phyloP scores from a whole-genome alignment of 768 basidiomycete species.

The Harrya chromipes region DNA sequence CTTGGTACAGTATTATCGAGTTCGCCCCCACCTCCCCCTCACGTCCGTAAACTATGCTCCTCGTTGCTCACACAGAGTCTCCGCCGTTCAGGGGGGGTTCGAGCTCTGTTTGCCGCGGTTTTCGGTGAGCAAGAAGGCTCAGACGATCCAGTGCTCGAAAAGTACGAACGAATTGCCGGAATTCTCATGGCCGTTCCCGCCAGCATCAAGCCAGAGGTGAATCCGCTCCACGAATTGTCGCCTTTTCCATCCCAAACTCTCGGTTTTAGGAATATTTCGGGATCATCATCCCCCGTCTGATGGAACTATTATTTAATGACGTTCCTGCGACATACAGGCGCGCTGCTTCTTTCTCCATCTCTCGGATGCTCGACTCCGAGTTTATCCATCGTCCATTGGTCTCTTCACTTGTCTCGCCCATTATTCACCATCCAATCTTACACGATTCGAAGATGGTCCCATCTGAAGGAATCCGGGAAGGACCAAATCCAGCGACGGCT shows the following conservation, averaged over 20 bases:
- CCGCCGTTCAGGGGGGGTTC: constrained; percentile 65
- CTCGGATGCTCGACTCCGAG: constrained; percentile 53
- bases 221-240: neutral
- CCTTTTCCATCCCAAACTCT: constrained; percentile 1
- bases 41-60: constrained; percentile 57
- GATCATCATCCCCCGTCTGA: constrained; percentile 51
- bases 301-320: constrained; percentile 44
- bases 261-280: constrained; percentile 57
- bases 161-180: constrained; percentile 67
- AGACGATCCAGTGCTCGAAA: constrained; percentile 58
- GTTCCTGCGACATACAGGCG: constrained; percentile 44
- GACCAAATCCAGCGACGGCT: constrained; percentile 36
- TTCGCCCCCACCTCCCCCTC: constrained; percentile 37
- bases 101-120: constrained; percentile 64
- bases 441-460: constrained; percentile 1
- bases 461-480: neutral
- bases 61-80: constrained; percentile 70
- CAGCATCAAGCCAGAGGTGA: constrained; percentile 53
- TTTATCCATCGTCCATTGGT: constrained; percentile 17
- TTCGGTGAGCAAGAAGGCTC: constrained; percentile 58
- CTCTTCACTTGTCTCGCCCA: constrained; percentile 39
- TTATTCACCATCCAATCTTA: constrained; percentile 55
- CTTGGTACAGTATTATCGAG: constrained; percentile 58
- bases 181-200: constrained; percentile 64
- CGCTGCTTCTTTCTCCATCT: constrained; percentile 66